A percentile compares a stretch with the other conserved stretches of the same genome.
Conservation (phyloP, 2,329 filamentous ascomycete species). For the Aspergillus arachidicola region DNA sequence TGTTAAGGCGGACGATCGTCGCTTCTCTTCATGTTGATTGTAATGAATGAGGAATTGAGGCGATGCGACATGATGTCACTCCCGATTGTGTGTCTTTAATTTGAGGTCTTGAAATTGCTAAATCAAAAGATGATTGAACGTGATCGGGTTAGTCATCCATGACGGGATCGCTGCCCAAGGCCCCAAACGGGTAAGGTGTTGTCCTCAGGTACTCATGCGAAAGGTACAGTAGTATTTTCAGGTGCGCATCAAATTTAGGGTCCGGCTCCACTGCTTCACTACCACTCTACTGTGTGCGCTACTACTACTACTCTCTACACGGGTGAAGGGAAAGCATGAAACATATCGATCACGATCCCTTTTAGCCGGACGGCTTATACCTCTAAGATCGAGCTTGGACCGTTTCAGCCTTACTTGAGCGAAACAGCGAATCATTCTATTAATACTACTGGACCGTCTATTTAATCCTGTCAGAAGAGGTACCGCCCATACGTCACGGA, state of each 20-base stretch:
- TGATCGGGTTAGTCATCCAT: constrained; percentile 1
- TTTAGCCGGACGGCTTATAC: not conserved
- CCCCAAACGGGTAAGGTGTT: not conserved
- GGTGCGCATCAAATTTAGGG: not conserved
- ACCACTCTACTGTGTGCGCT: not conserved
- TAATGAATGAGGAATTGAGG: not conserved
- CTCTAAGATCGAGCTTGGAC: not conserved
- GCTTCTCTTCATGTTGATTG: not conserved
- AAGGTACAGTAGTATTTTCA: not conserved
- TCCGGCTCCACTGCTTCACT: not conserved
- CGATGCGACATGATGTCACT: constrained; percentile 5
- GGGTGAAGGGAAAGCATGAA: not conserved
- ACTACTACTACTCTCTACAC: not conserved
- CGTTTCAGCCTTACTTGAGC: not conserved
- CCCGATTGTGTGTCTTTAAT: not conserved
- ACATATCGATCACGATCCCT: not conserved
- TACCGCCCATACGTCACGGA: constrained; percentile 4
- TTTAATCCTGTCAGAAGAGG: not conserved
- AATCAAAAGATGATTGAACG: not conserved
- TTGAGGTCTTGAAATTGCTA: not conserved
- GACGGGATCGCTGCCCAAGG: not conserved
- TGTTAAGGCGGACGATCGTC: not conserved
- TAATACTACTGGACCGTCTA: not conserved
- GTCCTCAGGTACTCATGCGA: not conserved
- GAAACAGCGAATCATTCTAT: not conserved